A percentile compares a stretch with the other conserved stretches of the same genome.
Conservation (phyloP, 805 yeast genomes). For the Saccharomycopsis malanga region DNA sequence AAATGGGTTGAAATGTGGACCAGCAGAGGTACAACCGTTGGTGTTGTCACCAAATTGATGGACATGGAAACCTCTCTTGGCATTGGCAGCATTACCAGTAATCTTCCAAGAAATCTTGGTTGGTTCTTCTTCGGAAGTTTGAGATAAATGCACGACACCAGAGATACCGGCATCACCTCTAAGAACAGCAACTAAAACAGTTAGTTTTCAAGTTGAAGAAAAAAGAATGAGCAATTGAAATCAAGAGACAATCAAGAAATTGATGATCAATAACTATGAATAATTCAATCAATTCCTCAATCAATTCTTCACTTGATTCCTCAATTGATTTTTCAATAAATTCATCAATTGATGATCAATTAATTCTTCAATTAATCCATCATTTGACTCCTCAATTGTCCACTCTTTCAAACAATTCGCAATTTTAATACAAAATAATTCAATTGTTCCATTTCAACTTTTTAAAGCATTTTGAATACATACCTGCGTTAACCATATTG, state of each 20-base stretch:
- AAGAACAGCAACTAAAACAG: slow-evolving; percentile 87
- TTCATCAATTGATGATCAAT: no score
- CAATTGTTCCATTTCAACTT: no score
- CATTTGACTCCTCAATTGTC: no score
- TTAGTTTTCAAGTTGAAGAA: neutral
- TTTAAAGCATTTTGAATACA: no score
- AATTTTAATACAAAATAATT: no score
- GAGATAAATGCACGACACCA: slow-evolving; percentile 86
- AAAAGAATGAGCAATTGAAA: neutral
- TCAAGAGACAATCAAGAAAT: neutral
- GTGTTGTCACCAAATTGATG: slow-evolving; percentile 99
- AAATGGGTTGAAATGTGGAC: slow-evolving; percentile 95
- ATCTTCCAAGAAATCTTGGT: slow-evolving; percentile 86
- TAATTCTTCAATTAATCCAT: no score
- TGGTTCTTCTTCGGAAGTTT: slow-evolving; percentile 68
- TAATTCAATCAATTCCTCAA: neutral
- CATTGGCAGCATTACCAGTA: slow-evolving; percentile 80
- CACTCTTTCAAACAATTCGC: no score
- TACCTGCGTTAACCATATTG: slow-evolving; percentile 29
- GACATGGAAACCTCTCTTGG: slow-evolving; percentile 94
- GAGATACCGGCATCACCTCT: slow-evolving; percentile 91
- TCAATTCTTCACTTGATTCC: no score
- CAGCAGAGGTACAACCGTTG: slow-evolving; percentile 98
- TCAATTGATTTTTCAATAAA: no score
- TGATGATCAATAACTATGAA: neutral